Evolutionary conservation across 495 filamentous ascomycete species (phyloP), one percentile per base, ranked within the genome.

Genomic region (Collariella sp.): DNA sequence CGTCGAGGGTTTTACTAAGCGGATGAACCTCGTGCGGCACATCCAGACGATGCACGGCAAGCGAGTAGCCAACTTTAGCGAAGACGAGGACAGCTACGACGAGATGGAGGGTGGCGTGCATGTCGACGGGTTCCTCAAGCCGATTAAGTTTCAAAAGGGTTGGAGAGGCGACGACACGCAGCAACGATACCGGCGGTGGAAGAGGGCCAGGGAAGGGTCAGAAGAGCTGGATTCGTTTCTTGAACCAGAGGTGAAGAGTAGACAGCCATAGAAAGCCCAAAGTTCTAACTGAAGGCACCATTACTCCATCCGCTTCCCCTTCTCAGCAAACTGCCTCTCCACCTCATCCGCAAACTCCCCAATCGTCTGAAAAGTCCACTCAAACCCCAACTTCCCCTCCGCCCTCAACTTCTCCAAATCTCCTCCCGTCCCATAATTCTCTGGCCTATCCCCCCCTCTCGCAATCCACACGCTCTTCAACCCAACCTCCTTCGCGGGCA

Each of bases 271-370:
- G 19, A 9, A 24, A 24, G 22, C 18, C n/a, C n/a, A n/a, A 16
- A n/a, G 19, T 29, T 12, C 11, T n/a, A n/a, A n/a, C n/a, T n/a
- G 19, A 20, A 29, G 31, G 9, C 23, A 33, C n/a, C 15, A 7
- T 39, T 48, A n/a, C 33, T 41, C 22, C 61, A 63, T 62, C 38
- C 34, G 40, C 53, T 62, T 60, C 33, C 24, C 50, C 55, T 63
- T 65, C 20, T 40, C 56, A 47, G 60, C 59, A 66, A 75, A 72
- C 62, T 75, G 70, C 38, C 67, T 61, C 56, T 84, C 83, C 24
- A 89, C 80, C 46, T 81, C 80, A 56, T 82, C 80, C 16, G 85
- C 87, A 76, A 91, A 82, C 50, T 87, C 83, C 13, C 77, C 83
- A 56, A 94, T 58, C 5, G 74, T 86, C 49, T 77, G 73, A 65